phyloP scores from a whole-genome alignment of 192 early-diverging fungal species.

The Piromyces sp. region DNA sequence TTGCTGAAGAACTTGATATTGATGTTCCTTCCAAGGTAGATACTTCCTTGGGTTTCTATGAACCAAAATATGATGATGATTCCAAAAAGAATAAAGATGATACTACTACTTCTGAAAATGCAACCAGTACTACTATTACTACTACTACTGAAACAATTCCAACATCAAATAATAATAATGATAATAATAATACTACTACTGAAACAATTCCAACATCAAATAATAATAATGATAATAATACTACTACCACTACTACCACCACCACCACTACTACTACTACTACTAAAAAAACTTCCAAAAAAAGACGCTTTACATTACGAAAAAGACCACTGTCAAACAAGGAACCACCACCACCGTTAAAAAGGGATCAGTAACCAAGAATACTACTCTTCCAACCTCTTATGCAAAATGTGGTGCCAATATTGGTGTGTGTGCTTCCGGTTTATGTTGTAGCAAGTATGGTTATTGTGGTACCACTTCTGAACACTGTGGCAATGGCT shows the following conservation, averaged over 20 bases:
- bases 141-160: neutral
- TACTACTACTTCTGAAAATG: neutral
- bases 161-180: too few species aligned
- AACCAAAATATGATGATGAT: neutral
- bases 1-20: neutral
- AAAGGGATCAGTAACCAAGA: too few species aligned
- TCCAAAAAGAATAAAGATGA: neutral
- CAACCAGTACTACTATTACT: neutral
- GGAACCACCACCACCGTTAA: too few species aligned
- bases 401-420: neutral
- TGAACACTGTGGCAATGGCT: neutral
- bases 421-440: neutral
- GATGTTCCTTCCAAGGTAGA: neutral
- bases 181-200: neutral
- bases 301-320: too few species aligned
- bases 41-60: neutral
- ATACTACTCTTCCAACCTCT: neutral
- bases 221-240: too few species aligned
- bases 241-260: too few species aligned
- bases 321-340: too few species aligned
- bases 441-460: neutral
- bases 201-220: too few species aligned
- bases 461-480: neutral
- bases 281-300: too few species aligned
- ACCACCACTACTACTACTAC: too few species aligned